Evolutionary conservation across 2,329 filamentous ascomycete species (phyloP), one percentile per base, ranked within the genome.

Genomic region (Neophaeococcomyces aloes): DNA sequence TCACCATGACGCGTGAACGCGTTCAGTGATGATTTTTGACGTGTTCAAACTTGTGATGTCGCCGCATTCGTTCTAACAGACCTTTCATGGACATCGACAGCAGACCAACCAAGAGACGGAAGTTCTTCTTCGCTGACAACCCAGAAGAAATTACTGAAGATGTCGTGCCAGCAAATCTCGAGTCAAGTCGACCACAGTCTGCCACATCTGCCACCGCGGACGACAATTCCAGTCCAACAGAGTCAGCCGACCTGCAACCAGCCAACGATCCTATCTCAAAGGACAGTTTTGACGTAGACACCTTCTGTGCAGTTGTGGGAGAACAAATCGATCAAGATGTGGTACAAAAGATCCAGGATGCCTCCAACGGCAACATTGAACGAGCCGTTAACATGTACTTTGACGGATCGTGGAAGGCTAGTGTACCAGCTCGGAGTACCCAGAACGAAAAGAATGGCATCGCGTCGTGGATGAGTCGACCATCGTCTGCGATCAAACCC

Each of bases 321-420:
- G 66, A 72, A 43, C 55, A 66, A 29, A 60, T 78, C 2, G 57
- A 70, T 5, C 35, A 52, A 4, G 56, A 66, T 13, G 66, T 66
- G 0, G 55, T 79, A 19, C 51, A 63, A 18, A 69, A 61, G 38
- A 62, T 81, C 35, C 69, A 69, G 48, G 57, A 65, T 27, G 65
- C 64, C 36, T 70, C 74, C 39, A 69, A 67, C 30, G 67, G 68
- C 48, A 66, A 78, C 56, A 63, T 79, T 18, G 71, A 80, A 56
- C 66, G 68, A 53, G 76, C 78, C 34, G 74, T 81, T 52, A 79
- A 81, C 56, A 67, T 79, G 47, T 81, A 76, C 54, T 68, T 79
- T 29, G 77, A 81, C 54, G 77, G 77, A 17, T 78, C 76, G 4
- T 80, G 75, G 76, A 71, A 70, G 48, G 62, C 61, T 10, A 51